A percentile compares a stretch with the other conserved stretches of the same genome.
These are phyloP conservation scores for Mycoemilia scoparia DNA, from an alignment of 192 early-diverging fungal species.

Conservation along the genomic window DNA sequence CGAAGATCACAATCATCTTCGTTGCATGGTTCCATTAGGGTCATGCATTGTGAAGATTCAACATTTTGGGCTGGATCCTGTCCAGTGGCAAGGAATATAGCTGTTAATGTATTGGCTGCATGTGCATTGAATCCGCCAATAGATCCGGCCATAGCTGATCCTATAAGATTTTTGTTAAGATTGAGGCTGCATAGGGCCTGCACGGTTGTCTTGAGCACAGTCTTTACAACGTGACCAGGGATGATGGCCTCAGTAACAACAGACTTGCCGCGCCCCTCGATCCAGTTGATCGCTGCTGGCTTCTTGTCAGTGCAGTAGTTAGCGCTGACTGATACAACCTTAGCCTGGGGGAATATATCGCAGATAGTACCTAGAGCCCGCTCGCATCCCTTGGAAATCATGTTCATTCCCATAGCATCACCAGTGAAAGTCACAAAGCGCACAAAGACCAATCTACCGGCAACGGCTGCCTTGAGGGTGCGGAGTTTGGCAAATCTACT, in stretches of 20 bases:
- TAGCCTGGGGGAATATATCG: slow-evolving; percentile 49
- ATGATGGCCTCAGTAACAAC: slow-evolving; percentile 74
- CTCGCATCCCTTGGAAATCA: slow-evolving; percentile 93
- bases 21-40: slow-evolving; percentile 78
- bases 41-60: slow-evolving; percentile 82
- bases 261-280: slow-evolving; percentile 89
- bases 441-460: slow-evolving; percentile 67
- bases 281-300: slow-evolving; percentile 92
- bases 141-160: slow-evolving; percentile 83
- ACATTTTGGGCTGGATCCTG: slow-evolving; percentile 96
- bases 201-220: slow-evolving; percentile 76
- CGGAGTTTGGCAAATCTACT: slow-evolving; percentile 75
- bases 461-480: slow-evolving; percentile 60
- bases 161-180: slow-evolving; percentile 75
- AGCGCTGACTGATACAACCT: slow-evolving; percentile 64
- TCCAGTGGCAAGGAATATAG: slow-evolving; percentile 77
- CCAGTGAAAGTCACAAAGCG: slow-evolving; percentile 82
- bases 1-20: slow-evolving; percentile 57
- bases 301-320: slow-evolving; percentile 97
- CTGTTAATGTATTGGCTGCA: slow-evolving; percentile 83
- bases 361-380: slow-evolving; percentile 45
- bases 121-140: slow-evolving; percentile 89
- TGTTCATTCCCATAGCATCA: slow-evolving; percentile 98
- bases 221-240: slow-evolving; percentile 53
- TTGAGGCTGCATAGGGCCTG: slow-evolving; percentile 60